Conservation (phyloP, 208 protist genomes). For the Wallacemonas sp. region DNA sequence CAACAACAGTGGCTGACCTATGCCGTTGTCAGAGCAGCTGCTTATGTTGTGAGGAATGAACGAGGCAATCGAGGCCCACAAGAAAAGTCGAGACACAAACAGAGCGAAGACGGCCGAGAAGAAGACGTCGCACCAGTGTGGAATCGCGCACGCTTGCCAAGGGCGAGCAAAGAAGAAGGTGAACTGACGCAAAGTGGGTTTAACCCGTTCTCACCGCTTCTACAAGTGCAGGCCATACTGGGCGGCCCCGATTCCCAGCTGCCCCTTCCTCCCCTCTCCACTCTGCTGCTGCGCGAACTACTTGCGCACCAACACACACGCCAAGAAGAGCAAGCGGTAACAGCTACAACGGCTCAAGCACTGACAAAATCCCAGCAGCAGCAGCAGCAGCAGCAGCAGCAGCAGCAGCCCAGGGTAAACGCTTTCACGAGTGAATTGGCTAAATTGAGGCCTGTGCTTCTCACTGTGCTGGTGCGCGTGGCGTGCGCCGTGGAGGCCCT, state of each 20-base stretch:
- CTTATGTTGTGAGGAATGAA: too few species aligned
- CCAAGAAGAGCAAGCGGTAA: too few species aligned
- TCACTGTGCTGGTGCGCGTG: constrained; percentile 4
- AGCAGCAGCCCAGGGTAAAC: too few species aligned
- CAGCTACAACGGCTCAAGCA: too few species aligned
- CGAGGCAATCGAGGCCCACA: too few species aligned
- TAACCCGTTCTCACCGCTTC: constrained; percentile 14
- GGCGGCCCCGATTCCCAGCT: not conserved
- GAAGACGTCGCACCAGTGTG: too few species aligned
- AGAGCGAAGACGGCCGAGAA: too few species aligned
- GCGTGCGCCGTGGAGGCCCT: not conserved
- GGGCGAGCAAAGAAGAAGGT: too few species aligned
- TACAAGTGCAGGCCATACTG: constrained; percentile 9
- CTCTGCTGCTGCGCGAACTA: not conserved
- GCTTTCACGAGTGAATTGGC: not conserved
- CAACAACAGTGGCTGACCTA: constrained; percentile 34
- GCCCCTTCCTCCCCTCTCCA: not conserved
- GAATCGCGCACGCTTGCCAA: too few species aligned
- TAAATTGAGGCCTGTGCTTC: not conserved
- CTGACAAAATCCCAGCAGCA: too few species aligned
- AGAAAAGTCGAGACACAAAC: too few species aligned
- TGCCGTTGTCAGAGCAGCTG: constrained; percentile 19
- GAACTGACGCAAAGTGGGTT: not conserved
- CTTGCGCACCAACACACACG: too few species aligned
- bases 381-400: not conserved